Base-by-base conservation (phyloP, 257 asterid genomes). In the Nicotiana sylvestris region DNA sequence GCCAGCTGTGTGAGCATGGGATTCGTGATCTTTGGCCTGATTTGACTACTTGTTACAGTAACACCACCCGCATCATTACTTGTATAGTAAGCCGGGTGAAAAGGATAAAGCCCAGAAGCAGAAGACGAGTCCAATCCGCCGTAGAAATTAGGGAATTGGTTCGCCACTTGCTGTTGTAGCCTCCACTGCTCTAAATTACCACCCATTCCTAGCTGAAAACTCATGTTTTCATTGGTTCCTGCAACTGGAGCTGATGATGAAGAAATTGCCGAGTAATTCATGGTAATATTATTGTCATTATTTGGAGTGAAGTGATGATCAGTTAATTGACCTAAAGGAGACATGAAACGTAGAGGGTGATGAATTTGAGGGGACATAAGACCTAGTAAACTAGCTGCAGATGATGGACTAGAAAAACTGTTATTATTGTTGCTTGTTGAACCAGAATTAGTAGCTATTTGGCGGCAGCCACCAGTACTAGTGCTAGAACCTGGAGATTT, bases 151-250 rank as follows among this genome's bases (percentile, higher is more conserved):
- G 97, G 98, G 61, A 92, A 92, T 35, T 91, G 98, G 82, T 88
- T 92, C 6, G 84, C 39, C 65, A 85, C 89, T 80, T 88, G 97
- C 70, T 79, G 64, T 6, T 74, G 82, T 1, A 61, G 74, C 43
- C 98, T 35, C 98, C 98, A 93, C 79, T 86, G 93, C 87, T 95
- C 95, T 67, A 86, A 74, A 60, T 89, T 86, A 17, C 89, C 85
- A 6, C 88, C 76, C 0, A 93, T 82, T 9, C 87, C 64, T 27
- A 90, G 85, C 1, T 79, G 58, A 58, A 64, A 58, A 79, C 21
- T 57, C 25, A 46, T 56, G 55, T 4, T 61, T 33, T 79, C 66
- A 10, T 58, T 78, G 68, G 43, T 49, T 39, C 61, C 82, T 15
- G 5, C 21, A 11, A 27, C 21, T 49, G 80, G 80, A 74, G 80